Base-by-base conservation (phyloP, 495 filamentous ascomycete genomes). In the Penicillium soppii region DNA sequence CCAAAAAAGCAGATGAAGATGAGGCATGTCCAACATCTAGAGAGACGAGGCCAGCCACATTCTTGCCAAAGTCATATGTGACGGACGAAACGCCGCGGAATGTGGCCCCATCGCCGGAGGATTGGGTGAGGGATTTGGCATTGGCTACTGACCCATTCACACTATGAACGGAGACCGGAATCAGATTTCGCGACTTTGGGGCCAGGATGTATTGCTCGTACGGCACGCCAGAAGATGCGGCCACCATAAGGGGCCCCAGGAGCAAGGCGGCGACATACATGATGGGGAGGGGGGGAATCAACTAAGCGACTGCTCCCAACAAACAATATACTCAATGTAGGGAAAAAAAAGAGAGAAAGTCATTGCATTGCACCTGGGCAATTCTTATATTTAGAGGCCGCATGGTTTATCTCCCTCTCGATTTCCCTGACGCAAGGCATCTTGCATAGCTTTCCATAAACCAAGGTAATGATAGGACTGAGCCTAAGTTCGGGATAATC, bases 31-130 rank as follows among this genome's bases (percentile, higher is more conserved):
- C 58, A 19, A 78, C 58, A 27, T 56, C 54, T 7, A 78, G 52
- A 2, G 68, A 63, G 8, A 73, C 69, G 4, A 70, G 47, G 6
- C 76, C 75, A 5, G 63, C 75, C 7, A 78, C 66, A 48, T 75
- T 75, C 41, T 67, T 71, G 2, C 69, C 71, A 57, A 76, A 78
- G 40, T 79, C 75, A 22, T 69, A 72, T 0, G 74, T 74, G 4
- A 74, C 66, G 2, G 67, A 70, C 3, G 73, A 73, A n/a, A 49
- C 48, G 9, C 47, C 63, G 15, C 59, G 10, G 33, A 59, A 56
- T 16, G 42, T 54, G 38, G 48, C 27, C 0, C 5, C 16, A 4
- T 10, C 12, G 5, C 27, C 25, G 2, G 53, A 43, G 2, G 52
- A 32, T 12, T 41, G 43, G 4, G 56, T 63, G n/a, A 75, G 57